Conservation (phyloP, 805 yeast genomes). For the Pichia manshurica region DNA sequence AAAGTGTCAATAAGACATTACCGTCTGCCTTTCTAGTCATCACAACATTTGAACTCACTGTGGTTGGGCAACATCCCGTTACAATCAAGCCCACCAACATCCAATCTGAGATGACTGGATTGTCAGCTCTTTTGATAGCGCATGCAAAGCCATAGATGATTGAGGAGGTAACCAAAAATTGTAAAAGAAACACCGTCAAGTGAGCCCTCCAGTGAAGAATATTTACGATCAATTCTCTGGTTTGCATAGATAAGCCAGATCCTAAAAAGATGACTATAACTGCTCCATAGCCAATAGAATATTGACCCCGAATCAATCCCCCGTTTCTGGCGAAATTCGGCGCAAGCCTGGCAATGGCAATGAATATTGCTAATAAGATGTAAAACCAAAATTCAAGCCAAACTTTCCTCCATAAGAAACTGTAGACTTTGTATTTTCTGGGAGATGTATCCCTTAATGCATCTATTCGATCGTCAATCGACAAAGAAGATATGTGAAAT, state of each 20-base stretch:
- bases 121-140: conserved; percentile 54
- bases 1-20: conserved; percentile 61
- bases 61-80: conserved; percentile 84
- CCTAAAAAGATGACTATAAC: conserved; percentile 82
- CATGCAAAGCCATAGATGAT: conserved; percentile 61
- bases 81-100: conserved; percentile 74
- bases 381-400: conserved; percentile 67
- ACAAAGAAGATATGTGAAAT: conserved; percentile 2
- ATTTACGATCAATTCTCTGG: conserved; percentile 52
- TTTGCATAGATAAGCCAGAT: conserved; percentile 72
- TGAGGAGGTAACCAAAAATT: conserved; percentile 52
- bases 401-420: conserved; percentile 13
- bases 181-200: conserved; percentile 54
- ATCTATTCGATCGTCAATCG: conserved; percentile 5
- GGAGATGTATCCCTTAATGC: conserved; percentile 9
- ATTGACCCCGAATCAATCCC: conserved; percentile 69
- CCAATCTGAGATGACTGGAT: conserved; percentile 63
- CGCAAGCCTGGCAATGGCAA: conserved; percentile 69
- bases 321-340: conserved; percentile 83
- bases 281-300: conserved; percentile 76
- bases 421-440: conserved; percentile 2
- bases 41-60: conserved; percentile 87
- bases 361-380: conserved; percentile 60
- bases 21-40: conserved; percentile 86
- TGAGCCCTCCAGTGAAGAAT: conserved; percentile 80